phyloP scores from a whole-genome alignment of 176 grass and related monocot genomes.

The Microstegium vimineum region DNA sequence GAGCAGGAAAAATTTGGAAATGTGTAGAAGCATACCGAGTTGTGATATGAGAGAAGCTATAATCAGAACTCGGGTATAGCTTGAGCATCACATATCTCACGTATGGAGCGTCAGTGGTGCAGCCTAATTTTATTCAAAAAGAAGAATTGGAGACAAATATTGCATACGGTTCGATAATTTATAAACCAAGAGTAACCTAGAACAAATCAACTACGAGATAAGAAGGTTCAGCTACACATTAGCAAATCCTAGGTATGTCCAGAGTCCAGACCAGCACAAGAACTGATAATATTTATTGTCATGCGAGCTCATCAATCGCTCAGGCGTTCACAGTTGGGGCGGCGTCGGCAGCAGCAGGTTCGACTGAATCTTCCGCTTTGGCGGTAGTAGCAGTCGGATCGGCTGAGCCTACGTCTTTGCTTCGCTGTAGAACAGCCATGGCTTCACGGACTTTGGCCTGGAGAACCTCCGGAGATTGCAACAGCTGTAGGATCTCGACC shows the following conservation, averaged over 20 bases:
- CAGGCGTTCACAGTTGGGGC: neutral
- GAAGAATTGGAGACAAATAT: neutral
- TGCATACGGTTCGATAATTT: neutral
- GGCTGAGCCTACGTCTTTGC: neutral
- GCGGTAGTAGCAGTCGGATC: neutral
- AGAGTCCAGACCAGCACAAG: neutral
- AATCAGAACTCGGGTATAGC: too few relatives aligned
- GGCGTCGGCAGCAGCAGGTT: too few relatives aligned
- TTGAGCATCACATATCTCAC: neutral
- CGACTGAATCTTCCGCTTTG: neutral
- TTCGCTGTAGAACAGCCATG: slow-evolving; percentile 23
- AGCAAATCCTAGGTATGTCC: neutral
- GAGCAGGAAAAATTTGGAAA: too few relatives aligned
- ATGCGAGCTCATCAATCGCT: neutral
- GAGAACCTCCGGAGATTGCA: slow-evolving; percentile 41
- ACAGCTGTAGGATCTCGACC: slow-evolving; percentile 36
- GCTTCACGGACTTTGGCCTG: slow-evolving; percentile 34
- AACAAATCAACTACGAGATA: neutral
- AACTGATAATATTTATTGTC: neutral
- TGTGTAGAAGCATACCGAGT: too few relatives aligned
- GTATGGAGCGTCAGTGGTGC: neutral
- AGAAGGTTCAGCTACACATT: neutral
- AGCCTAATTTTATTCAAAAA: neutral
- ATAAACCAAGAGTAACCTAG: neutral
- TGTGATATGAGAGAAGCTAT: too few relatives aligned